Evolutionary conservation across 2,329 filamentous ascomycete species (phyloP).

Genomic region (Exophiala bonariae): DNA sequence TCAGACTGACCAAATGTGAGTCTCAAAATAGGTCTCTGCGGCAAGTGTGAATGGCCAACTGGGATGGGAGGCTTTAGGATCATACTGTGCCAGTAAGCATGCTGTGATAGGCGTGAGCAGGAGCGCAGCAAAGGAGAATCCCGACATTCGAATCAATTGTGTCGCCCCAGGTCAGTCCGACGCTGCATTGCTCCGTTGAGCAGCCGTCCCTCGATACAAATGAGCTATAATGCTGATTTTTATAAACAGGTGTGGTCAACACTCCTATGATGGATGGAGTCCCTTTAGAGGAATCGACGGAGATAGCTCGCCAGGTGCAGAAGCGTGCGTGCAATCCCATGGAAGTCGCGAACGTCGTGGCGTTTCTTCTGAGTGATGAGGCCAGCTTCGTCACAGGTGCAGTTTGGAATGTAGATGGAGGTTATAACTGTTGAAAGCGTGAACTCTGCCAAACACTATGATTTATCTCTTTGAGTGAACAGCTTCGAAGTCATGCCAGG

Average conservation of each 20-base stretch:
- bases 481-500: no score
- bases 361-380: slow-evolving; percentile 48
- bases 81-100: slow-evolving; percentile 3
- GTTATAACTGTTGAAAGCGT: slow-evolving; percentile 18
- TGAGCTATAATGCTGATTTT: not conserved
- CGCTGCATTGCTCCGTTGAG: not conserved
- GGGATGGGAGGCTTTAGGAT: not conserved
- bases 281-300: not conserved
- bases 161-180: not conserved
- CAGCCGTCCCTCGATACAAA: not conserved
- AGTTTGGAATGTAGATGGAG: slow-evolving; percentile 48
- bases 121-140: slow-evolving; percentile 1
- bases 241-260: not conserved
- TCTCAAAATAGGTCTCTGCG: not conserved
- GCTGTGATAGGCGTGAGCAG: slow-evolving; percentile 1
- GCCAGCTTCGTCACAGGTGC: slow-evolving; percentile 48
- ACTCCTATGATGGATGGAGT: not conserved
- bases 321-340: slow-evolving; percentile 30
- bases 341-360: slow-evolving; percentile 43
- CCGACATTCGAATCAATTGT: slow-evolving; percentile 3
- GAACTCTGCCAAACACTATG: no score
- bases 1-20: no score
- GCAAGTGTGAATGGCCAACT: slow-evolving; percentile 1
- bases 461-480: no score
- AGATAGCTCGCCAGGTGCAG: not conserved